phyloP scores from a whole-genome alignment of 106 monocot species.

The Cymbidium sinense region DNA sequence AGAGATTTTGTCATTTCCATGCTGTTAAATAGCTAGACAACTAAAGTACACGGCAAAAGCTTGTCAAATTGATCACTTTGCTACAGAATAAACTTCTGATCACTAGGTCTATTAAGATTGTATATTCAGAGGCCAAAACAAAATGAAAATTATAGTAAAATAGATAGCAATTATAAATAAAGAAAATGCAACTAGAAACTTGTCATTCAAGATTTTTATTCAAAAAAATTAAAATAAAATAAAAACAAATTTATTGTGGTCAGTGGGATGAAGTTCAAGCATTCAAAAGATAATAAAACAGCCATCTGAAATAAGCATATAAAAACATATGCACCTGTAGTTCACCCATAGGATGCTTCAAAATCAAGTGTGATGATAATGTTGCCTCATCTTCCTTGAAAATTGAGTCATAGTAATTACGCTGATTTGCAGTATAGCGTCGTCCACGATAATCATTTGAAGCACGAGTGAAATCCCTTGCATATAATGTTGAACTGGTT shows the following conservation, averaged over 20 bases:
- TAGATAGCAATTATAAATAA: not conserved
- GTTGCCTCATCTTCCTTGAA: constrained; percentile 38
- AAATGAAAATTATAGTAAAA: not conserved
- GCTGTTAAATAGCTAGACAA: not conserved
- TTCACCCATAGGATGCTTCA: constrained; percentile 83
- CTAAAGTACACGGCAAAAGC: not conserved
- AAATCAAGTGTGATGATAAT: constrained; percentile 70
- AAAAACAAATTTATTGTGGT: not conserved
- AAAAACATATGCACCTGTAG: constrained; percentile 56
- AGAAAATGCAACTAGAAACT: not conserved
- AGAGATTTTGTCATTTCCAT: not conserved
- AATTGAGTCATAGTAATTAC: constrained; percentile 31
- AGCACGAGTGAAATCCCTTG: constrained; percentile 47
- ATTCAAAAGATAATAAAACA: not conserved
- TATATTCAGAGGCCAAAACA: not conserved
- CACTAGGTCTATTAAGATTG: not conserved
- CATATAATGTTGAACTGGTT: constrained; percentile 40
- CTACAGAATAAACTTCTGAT: not conserved
- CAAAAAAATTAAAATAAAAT: not conserved
- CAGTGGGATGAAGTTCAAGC: not conserved
- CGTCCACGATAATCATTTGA: constrained; percentile 43
- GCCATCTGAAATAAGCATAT: not conserved
- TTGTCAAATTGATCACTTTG: not conserved
- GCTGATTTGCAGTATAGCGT: constrained; percentile 20
- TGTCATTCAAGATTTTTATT: not conserved